These are phyloP conservation scores for Taiozyma onychis DNA, from an alignment of 1,139 yeast species.

Conservation along the genomic window DNA sequence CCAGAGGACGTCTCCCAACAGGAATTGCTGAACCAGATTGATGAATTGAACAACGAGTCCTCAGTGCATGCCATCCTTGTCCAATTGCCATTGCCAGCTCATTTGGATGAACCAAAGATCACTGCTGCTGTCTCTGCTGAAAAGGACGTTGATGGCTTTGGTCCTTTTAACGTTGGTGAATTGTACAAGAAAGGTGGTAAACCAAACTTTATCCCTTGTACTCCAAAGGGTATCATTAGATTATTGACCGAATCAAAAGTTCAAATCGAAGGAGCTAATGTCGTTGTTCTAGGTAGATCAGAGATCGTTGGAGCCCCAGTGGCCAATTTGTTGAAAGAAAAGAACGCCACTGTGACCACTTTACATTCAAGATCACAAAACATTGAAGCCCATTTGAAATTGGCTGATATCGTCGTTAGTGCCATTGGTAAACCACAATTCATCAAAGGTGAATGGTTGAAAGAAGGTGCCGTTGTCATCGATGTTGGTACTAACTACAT, in stretches of 20 bases:
- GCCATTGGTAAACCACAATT: conserved; percentile 73
- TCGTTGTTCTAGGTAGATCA: conserved; percentile 76
- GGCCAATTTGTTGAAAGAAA: conserved; percentile 62
- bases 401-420: conserved; percentile 70
- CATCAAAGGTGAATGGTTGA: conserved; percentile 69
- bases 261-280: conserved; percentile 57
- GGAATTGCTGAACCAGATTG: conserved; percentile 50
- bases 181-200: conserved; percentile 67
- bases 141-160: conserved; percentile 80
- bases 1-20: conserved; percentile 52
- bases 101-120: conserved; percentile 58
- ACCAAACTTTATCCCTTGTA: conserved; percentile 70
- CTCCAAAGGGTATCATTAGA: conserved; percentile 73
- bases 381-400: conserved; percentile 44
- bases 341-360: conserved; percentile 71
- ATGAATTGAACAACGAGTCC: conserved; percentile 53
- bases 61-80: conserved; percentile 65
- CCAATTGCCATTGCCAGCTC: conserved; percentile 70
- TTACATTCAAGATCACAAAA: conserved; percentile 58
- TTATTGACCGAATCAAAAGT: conserved; percentile 60
- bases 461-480: conserved; percentile 61
- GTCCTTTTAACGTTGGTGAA: conserved; percentile 71
- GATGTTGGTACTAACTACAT: conserved; percentile 80
- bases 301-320: conserved; percentile 83
- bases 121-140: conserved; percentile 63